phyloP scores from a whole-genome alignment of 2,329 filamentous ascomycete genomes.

The Aspergillus arachidicola region DNA sequence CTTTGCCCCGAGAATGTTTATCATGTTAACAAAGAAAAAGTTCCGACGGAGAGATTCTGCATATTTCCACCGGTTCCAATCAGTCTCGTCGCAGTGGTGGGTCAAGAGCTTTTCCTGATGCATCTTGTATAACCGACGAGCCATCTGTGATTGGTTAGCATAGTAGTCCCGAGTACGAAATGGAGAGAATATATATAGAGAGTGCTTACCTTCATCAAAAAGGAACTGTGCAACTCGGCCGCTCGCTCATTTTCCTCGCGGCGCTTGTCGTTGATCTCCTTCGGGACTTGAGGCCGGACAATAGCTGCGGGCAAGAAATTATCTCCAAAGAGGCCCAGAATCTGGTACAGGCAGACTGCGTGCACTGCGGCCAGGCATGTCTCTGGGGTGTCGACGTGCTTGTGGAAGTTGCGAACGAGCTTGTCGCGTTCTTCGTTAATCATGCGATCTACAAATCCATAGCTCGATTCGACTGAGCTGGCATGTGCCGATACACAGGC shows the following conservation, averaged over 20 bases:
- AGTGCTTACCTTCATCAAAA: slow-evolving; percentile 15
- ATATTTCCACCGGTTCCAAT: slow-evolving; percentile 23
- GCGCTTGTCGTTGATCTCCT: slow-evolving; percentile 3
- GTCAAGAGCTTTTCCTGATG: slow-evolving; percentile 9
- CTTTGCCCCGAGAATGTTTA: slow-evolving; percentile 14
- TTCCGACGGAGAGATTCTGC: slow-evolving; percentile 21
- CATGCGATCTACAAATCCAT: slow-evolving; percentile 16
- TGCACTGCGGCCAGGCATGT: slow-evolving; percentile 20
- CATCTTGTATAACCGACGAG: slow-evolving; percentile 14
- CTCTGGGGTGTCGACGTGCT: slow-evolving; percentile 12
- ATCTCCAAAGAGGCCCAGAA: slow-evolving; percentile 18
- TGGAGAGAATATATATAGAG: not conserved
- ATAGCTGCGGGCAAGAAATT: slow-evolving; percentile 6
- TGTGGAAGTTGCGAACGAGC: slow-evolving; percentile 16
- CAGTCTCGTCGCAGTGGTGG: slow-evolving; percentile 14
- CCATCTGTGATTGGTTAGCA: slow-evolving; percentile 13
- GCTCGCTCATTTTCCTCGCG: slow-evolving; percentile 8
- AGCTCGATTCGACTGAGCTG: slow-evolving; percentile 12
- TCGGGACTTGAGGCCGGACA: not conserved
- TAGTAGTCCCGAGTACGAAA: not conserved
- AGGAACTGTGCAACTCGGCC: slow-evolving; percentile 13
- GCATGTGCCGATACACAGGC: slow-evolving; percentile 17
- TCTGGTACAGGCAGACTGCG: slow-evolving; percentile 21
- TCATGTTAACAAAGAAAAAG: slow-evolving; percentile 20
- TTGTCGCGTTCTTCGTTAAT: slow-evolving; percentile 18